Conservation (phyloP, 352 stramenopile species). For the Phytophthora macrochlamydospora region DNA sequence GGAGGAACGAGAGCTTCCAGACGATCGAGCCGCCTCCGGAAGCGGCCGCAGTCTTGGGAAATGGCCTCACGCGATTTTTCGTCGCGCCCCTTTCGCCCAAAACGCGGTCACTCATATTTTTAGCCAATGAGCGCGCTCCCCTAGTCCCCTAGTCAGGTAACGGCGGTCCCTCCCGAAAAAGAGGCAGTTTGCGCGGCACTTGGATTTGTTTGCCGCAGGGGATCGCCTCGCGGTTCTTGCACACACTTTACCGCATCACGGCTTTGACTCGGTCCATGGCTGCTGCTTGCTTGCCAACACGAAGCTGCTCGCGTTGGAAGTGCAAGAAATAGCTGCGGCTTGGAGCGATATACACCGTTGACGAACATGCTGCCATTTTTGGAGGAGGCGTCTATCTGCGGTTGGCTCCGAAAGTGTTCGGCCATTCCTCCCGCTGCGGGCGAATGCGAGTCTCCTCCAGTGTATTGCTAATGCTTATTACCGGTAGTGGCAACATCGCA, state of each 20-base stretch:
- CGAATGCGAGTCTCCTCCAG: too few species aligned
- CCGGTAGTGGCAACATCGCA: too few species aligned
- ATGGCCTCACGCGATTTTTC: not conserved
- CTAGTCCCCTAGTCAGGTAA: too few species aligned
- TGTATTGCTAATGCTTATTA: too few species aligned
- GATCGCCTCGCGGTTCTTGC: not conserved
- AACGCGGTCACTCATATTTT: not conserved
- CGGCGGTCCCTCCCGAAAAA: conserved; percentile 20
- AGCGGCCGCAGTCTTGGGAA: not conserved
- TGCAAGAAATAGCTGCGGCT: not conserved
- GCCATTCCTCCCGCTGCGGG: too few species aligned
- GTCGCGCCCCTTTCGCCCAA: not conserved
- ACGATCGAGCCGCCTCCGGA: not conserved
- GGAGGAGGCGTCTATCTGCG: not conserved
- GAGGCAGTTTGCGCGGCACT: conserved; percentile 32
- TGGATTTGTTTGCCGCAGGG: conserved; percentile 22
- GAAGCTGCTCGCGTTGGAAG: not conserved
- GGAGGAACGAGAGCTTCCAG: too few species aligned
- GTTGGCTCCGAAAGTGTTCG: too few species aligned
- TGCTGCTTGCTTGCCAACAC: not conserved
- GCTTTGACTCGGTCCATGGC: too few species aligned
- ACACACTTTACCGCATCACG: not conserved
- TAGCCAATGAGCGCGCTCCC: not conserved
- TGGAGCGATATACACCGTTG: not conserved
- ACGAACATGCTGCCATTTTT: not conserved